Conservation (phyloP, 176 grass and related monocot species). For the Musa beccarii region DNA sequence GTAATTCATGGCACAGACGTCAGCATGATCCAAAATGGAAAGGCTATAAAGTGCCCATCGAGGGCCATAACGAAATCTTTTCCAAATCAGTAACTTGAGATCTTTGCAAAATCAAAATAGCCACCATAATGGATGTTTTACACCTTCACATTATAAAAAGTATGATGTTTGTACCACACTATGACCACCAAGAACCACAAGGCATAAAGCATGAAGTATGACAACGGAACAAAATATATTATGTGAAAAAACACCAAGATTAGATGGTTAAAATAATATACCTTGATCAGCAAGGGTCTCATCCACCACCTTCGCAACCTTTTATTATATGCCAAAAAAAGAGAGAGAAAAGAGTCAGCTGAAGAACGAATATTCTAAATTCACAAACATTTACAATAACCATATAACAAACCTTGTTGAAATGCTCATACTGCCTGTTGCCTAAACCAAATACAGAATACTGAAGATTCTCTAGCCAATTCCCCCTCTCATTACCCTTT, state of each 20-base stretch:
- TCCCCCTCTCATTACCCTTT: constrained; percentile 60
- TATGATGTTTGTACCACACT: too few species aligned
- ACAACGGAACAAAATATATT: background rate
- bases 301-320: constrained; percentile 81
- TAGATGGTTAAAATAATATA: constrained; percentile 19
- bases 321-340: constrained; percentile 12
- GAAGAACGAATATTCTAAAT: background rate
- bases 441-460: constrained; percentile 89
- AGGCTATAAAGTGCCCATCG: too few species aligned
- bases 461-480: constrained; percentile 47
- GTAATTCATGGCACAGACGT: too few species aligned
- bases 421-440: constrained; percentile 92
- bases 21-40: too few species aligned
- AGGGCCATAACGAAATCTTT: too few species aligned
- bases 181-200: too few species aligned
- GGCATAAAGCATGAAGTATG: too few species aligned
- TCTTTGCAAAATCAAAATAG: too few species aligned
- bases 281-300: constrained; percentile 71
- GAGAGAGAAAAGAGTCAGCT: background rate
- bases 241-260: background rate
- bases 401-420: constrained; percentile 58
- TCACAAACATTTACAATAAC: background rate
- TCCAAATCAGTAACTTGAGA: too few species aligned
- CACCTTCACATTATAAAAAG: too few species aligned
- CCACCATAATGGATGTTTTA: too few species aligned